Evolutionary conservation across 2,329 filamentous ascomycete genomes (phyloP).

Genomic region (Fusarium guadeloupense): DNA sequence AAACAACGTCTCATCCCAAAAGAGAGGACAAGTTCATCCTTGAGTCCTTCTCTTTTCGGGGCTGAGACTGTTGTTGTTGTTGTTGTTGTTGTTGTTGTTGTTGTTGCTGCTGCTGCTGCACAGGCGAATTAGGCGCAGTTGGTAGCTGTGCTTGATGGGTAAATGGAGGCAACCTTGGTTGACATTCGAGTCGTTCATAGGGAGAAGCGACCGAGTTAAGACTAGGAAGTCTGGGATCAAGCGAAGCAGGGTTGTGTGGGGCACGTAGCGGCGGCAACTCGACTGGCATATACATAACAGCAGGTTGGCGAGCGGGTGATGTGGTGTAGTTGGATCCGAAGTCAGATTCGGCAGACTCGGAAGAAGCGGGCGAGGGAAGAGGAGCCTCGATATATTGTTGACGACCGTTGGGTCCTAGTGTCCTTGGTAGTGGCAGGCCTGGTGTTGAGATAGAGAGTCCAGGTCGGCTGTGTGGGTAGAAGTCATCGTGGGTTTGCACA

Average conservation of each 20-base stretch:
- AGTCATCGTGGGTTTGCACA: constrained; percentile 34
- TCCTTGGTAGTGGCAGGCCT: constrained; percentile 18
- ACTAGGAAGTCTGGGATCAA: constrained; percentile 44
- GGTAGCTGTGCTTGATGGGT: constrained; percentile 37
- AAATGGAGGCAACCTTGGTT: constrained; percentile 25
- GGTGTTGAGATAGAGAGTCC: constrained; percentile 44
- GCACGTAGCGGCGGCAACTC: constrained; percentile 53
- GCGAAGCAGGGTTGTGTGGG: not conserved
- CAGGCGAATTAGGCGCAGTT: constrained; percentile 44
- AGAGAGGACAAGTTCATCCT: constrained; percentile 41
- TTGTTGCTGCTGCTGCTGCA: constrained; percentile 27
- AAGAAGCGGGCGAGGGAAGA: constrained; percentile 51
- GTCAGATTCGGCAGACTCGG: constrained; percentile 71
- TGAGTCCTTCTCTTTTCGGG: constrained; percentile 32
- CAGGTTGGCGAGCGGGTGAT: constrained; percentile 58
- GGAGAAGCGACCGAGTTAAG: constrained; percentile 35
- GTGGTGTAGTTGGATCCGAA: constrained; percentile 69
- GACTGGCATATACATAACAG: constrained; percentile 50
- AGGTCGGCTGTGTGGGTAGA: constrained; percentile 39
- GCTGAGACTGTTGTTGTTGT: constrained; percentile 25
- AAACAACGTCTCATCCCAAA: constrained; percentile 13
- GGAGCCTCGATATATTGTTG: constrained; percentile 46
- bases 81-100: constrained; percentile 25
- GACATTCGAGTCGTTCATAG: constrained; percentile 18
- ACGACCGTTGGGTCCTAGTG: constrained; percentile 32